Percentiles rank a stretch among this genome's conserved stretches.
Evolutionary conservation across 176 grass and related monocot species (phyloP).

Genomic region (Zea mays): DNA sequence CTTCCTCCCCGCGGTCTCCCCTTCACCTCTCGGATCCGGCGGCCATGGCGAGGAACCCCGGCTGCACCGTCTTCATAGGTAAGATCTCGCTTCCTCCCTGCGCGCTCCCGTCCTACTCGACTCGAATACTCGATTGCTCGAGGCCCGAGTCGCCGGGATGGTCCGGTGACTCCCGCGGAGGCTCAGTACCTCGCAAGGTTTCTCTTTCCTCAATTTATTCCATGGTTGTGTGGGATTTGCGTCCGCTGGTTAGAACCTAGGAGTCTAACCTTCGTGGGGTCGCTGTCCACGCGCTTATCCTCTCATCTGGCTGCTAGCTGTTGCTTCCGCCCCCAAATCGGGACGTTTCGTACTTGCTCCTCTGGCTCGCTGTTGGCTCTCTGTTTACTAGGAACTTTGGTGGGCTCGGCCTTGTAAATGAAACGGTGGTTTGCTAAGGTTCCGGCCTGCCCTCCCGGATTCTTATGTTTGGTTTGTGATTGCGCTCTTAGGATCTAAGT

Average conservation of each 20-base stretch:
- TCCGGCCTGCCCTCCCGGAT: not conserved
- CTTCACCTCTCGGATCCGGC: conserved; percentile 17
- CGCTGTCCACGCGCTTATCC: not conserved
- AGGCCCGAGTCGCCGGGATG: not conserved
- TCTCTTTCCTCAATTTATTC: not conserved
- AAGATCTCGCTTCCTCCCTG: conserved; percentile 23
- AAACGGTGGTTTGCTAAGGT: not conserved
- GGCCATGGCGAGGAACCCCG: conserved; percentile 68
- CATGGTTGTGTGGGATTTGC: not conserved
- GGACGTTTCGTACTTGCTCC: not conserved
- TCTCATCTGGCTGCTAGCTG: not conserved
- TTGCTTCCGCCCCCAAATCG: not conserved
- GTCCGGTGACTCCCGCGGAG: not conserved
- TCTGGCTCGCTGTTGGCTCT: not conserved
- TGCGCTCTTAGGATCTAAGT: not conserved
- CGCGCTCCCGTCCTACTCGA: not conserved
- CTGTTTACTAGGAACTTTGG: not conserved
- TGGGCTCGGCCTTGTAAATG: too few species aligned
- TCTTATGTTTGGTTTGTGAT: not conserved
- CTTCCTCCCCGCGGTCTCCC: too few species aligned
- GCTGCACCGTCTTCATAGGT: conserved; percentile 80
- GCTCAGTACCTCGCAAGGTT: not conserved
- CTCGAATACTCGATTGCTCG: not conserved
- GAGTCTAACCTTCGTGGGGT: not conserved
- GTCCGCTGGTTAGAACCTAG: not conserved